Evolutionary conservation across 2,329 filamentous ascomycete genomes (phyloP), one percentile per base, ranked within the genome.

Genomic region (Erysiphe neolycopersici): DNA sequence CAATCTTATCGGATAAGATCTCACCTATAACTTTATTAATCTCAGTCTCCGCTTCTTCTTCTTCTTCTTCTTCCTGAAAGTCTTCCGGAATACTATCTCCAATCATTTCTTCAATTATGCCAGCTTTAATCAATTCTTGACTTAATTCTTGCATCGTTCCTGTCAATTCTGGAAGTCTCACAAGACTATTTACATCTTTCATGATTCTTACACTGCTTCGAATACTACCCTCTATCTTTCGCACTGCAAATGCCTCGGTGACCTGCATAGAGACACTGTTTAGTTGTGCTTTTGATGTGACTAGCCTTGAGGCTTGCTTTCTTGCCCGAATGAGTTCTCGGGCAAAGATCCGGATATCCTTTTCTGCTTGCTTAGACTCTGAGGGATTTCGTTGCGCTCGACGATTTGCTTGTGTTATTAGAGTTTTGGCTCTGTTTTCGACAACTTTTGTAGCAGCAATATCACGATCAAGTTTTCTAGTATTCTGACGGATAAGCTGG

Each of bases 41-140:
- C 65, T 95, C 87, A 3, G 67, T 71, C 59, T 83, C 77, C 1
- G 69, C 75, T 65, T 95, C 87, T 3, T 67, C 71, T 59, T 82
- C 77, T 1, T 69, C 75, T 59, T 82, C 77, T 5, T 76, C 79
- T 48, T 82, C 81, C 46, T 80, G 64, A 43, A 76, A 61, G 45
- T 84, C 76, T 50, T 76, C 70, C n/a, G 84, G 82, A 50, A 95
- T 63, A 38, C 69, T 75, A 58, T 95, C 87, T 41, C 77, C 80
- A 4, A 92, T 75, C 80, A 95, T 94, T 64, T 98, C 89, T 65
- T 95, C 87, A 47, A 95, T 92, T 50, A 98, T 87, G 14, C 87
- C 89, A 2, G 89, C 87, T 64, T 84, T 91, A 60, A 93, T 79
- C 51, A 95, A 62, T 66, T 95, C 89, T 46, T 77, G 68, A 53